Evolutionary conservation across 345 rosid genomes (phyloP), one percentile per base, ranked within the genome.

Genomic region (Eutrema yunnanense): DNA sequence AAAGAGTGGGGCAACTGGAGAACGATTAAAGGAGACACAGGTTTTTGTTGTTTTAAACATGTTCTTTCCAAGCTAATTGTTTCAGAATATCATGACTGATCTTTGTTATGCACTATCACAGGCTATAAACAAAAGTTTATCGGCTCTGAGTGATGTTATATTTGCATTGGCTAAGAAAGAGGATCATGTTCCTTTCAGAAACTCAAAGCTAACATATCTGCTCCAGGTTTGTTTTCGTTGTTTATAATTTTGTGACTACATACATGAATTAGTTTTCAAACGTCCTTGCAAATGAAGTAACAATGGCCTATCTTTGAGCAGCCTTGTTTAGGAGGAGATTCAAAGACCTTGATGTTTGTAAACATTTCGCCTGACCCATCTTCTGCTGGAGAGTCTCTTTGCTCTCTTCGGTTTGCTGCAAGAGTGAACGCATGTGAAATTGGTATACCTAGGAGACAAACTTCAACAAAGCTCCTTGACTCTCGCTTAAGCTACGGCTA

Each of bases 21-120:
- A 92, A 12, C 81, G 98, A 49, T 74, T 90, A 46, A 90, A 90
- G 81, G 98, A 92, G 82, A 92, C 98, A 37, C 95, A 89, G 93
- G 96, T 90, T 41, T 29, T 9, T 7, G 26, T 57, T 5, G 33
- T 9, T 38, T 8, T 6, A 44, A 44, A 46, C 38, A 30, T 26
- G 10, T 13, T 9, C 29, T 66, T 67, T 26, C 22, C 50, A 46
- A n/a, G 22, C 22, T 46, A n/a, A 6, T 46, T 22, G 50, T 10
- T 46, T 46, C 50, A 46, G 12, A 22, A 46, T n/a, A n/a, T 6
- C 22, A 6, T 46, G n/a, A 46, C 50, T 46, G 50, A 34, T 29
- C 37, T 8, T 49, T 22, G 32, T 70, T 60, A 8, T 11, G 33
- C 77, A 86, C 65, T 12, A 11, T 50, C 27, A 16, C 84, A 92